Conservation (phyloP, 306 rosid genomes). For the Dryas alaskensis region DNA sequence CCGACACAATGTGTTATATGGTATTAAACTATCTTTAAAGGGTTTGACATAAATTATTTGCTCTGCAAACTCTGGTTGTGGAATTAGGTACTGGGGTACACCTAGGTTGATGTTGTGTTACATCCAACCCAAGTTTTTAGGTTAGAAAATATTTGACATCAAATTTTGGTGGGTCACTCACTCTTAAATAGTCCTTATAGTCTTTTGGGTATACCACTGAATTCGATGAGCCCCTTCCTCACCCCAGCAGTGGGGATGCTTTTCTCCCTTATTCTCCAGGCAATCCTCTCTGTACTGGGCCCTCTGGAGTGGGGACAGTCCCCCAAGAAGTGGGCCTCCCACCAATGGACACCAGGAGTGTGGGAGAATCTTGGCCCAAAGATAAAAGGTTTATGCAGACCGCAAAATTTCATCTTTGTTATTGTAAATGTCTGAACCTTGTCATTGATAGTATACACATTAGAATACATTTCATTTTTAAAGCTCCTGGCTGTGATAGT, state of each 20-base stretch:
- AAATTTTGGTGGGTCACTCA: not conserved
- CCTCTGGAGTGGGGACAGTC: no score
- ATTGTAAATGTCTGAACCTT: no score
- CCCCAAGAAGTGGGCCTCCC: no score
- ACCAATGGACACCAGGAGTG: no score
- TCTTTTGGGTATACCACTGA: not conserved
- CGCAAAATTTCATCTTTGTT: no score
- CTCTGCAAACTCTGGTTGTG: not conserved
- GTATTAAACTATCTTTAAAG: not conserved
- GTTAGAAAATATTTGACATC: not conserved
- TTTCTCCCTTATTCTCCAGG: not conserved
- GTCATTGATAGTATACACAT: not conserved
- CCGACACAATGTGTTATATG: not conserved
- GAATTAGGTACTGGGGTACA: no score
- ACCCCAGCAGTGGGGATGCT: not conserved
- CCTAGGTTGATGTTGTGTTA: not conserved
- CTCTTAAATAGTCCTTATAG: not conserved
- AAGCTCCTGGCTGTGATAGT: not conserved
- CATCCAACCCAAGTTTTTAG: not conserved
- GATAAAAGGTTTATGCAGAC: no score
- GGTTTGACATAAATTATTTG: not conserved
- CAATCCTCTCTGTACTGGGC: slow-evolving; percentile 2
- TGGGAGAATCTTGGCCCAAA: no score
- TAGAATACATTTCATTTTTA: not conserved
- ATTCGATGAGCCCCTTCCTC: not conserved